A percentile compares a stretch with the other conserved stretches of the same genome.
Evolutionary conservation across 345 rosid genomes (phyloP).

Genomic region (Populus tremula): DNA sequence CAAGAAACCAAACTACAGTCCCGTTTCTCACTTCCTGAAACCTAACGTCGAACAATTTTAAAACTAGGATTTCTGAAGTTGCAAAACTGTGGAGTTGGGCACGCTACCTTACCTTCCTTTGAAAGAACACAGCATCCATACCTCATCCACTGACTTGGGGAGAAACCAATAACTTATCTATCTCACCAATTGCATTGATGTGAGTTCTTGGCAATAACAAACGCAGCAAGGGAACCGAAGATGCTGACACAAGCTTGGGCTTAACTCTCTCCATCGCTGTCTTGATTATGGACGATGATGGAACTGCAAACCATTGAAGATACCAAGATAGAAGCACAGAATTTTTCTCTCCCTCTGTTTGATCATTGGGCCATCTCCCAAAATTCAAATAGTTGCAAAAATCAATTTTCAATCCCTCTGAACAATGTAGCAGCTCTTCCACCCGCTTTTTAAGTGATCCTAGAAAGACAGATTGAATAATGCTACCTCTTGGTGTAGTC

Average conservation of each 20-base stretch:
- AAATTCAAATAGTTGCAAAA: constrained; percentile 47
- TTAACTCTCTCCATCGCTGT: constrained; percentile 47
- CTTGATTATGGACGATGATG: constrained; percentile 52
- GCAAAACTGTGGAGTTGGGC: background rate
- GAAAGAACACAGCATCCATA: background rate
- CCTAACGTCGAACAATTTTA: background rate
- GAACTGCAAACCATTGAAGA: constrained; percentile 74
- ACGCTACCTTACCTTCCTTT: background rate
- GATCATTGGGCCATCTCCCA: constrained; percentile 60
- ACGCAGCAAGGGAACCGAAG: constrained; percentile 56
- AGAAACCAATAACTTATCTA: constrained; percentile 40
- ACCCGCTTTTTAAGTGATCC: constrained; percentile 65
- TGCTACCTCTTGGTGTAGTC: constrained; percentile 55
- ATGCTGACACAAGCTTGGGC: constrained; percentile 35
- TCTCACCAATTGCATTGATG: constrained; percentile 50
- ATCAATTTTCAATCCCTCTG: constrained; percentile 37
- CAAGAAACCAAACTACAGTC: background rate
- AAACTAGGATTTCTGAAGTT: background rate
- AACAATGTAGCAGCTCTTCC: constrained; percentile 55
- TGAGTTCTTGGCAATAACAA: constrained; percentile 65
- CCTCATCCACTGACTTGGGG: constrained; percentile 17
- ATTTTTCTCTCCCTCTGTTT: constrained; percentile 32
- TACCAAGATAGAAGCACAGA: constrained; percentile 66
- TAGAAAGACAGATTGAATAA: constrained; percentile 64
- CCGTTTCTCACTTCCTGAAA: background rate